phyloP scores from a whole-genome alignment of 345 rosid species.

The Salix purpurea region DNA sequence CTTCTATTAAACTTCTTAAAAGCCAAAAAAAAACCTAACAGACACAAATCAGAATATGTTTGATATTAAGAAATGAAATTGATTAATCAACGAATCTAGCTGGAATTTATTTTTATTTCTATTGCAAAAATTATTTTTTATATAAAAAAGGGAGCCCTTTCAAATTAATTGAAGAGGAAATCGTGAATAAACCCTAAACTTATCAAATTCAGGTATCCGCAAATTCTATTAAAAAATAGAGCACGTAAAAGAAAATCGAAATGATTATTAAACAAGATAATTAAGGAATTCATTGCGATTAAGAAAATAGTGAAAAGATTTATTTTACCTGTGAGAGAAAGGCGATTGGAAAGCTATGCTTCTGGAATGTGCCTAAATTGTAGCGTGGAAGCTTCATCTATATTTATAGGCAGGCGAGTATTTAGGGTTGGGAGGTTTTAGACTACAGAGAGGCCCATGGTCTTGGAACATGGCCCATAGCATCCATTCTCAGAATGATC shows the following conservation, averaged over 20 bases:
- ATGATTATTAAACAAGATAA: background rate
- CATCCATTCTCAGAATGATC: background rate
- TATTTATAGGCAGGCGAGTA: background rate
- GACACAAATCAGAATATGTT: background rate
- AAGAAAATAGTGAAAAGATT: too few species aligned
- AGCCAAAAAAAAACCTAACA: background rate
- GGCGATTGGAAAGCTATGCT: background rate
- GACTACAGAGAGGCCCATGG: background rate
- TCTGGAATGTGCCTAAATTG: background rate
- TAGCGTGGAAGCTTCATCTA: background rate
- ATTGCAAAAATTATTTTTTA: background rate
- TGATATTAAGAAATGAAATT: background rate
- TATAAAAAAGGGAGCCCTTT: background rate
- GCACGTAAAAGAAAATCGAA: background rate
- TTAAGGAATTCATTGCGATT: background rate
- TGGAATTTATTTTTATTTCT: background rate
- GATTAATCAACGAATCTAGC: background rate
- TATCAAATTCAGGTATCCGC: background rate
- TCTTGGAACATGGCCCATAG: background rate
- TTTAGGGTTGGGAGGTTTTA: background rate
- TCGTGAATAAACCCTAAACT: background rate
- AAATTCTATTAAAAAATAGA: background rate
- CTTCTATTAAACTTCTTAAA: background rate
- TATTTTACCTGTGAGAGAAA: background rate
- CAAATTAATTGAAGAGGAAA: background rate